Evolutionary conservation across 1,284 basidiomycete species (phyloP).

Genomic region (Melampsora americana): DNA sequence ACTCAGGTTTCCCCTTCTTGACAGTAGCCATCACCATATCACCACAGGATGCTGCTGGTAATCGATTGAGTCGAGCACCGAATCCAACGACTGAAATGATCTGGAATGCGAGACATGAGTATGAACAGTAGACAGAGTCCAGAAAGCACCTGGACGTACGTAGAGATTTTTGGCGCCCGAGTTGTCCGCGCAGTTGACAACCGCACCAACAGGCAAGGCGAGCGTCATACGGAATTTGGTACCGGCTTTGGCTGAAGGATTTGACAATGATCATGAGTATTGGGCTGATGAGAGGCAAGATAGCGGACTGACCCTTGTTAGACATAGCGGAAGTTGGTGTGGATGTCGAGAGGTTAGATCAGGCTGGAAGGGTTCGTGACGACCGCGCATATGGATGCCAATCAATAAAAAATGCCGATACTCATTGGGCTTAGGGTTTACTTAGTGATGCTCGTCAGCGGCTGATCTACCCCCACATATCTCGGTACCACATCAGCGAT

Average conservation of each 20-base stretch:
- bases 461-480: too few species aligned
- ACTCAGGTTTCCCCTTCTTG: conserved; percentile 99
- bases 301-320: conserved; percentile 33
- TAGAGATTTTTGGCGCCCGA: conserved; percentile 94
- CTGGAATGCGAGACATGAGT: conserved; percentile 39
- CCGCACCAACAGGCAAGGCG: conserved; percentile 93
- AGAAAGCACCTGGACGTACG: conserved; percentile 48
- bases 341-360: not conserved
- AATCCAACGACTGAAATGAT: conserved; percentile 87
- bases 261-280: not conserved
- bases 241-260: conserved; percentile 60
- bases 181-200: conserved; percentile 99
- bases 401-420: too few species aligned
- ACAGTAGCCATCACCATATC: conserved; percentile 90
- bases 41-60: conserved; percentile 95
- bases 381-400: not conserved
- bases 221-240: conserved; percentile 97
- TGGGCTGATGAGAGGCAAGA: not conserved
- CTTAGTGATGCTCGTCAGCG: not conserved
- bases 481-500: too few species aligned
- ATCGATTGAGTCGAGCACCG: conserved; percentile 93
- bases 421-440: not conserved
- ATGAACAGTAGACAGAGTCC: not conserved
- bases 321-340: conserved; percentile 24
- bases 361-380: not conserved